Conservation (phyloP, 768 basidiomycete species). For the Lactarius hatsudake region DNA sequence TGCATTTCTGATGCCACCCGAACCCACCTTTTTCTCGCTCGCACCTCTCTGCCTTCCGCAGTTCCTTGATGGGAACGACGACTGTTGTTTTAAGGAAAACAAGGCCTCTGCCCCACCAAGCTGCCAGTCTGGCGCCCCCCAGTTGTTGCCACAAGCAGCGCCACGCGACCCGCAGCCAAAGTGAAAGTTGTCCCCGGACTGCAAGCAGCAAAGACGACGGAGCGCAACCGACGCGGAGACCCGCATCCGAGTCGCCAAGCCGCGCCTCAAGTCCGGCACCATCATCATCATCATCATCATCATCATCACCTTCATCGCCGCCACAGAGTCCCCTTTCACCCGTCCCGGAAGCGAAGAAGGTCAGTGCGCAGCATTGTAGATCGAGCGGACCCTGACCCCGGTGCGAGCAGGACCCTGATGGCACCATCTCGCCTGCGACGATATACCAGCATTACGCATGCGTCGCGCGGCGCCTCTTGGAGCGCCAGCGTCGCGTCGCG, state of each 20-base stretch:
- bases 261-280: background rate
- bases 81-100: background rate
- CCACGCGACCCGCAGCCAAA: background rate
- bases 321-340: background rate
- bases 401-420: background rate
- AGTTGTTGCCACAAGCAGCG: background rate
- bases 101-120: background rate
- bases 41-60: background rate
- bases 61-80: background rate
- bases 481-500: background rate
- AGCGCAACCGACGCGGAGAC: background rate
- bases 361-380: background rate
- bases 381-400: background rate
- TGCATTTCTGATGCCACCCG: background rate
- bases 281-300: background rate
- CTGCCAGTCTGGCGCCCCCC: background rate
- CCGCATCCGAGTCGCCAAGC: background rate
- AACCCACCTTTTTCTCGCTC: background rate
- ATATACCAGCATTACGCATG: constrained; percentile 1
- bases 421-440: background rate
- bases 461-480: constrained; percentile 7
- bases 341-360: background rate
- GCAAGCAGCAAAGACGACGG: background rate
- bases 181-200: background rate
- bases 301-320: background rate